These are phyloP conservation scores for Lantana camara DNA, from an alignment of 257 asterid genomes.

Conservation along the genomic window DNA sequence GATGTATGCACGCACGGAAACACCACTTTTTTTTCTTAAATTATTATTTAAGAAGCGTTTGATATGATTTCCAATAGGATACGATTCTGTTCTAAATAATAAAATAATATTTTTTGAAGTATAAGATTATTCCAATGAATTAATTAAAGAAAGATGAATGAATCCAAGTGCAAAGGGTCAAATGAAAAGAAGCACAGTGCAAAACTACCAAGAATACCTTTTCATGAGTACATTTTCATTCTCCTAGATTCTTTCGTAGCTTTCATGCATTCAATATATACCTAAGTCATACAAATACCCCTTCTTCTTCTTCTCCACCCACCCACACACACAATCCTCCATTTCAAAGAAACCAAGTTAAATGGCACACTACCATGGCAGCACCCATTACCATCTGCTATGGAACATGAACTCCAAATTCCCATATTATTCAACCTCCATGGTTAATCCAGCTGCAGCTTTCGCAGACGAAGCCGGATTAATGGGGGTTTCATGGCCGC, in stretches of 20 bases:
- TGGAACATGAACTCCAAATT: conserved; percentile 33
- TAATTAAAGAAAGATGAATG: too few species aligned
- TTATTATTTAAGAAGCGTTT: too few species aligned
- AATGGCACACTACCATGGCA: conserved; percentile 19
- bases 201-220: conserved; percentile 41
- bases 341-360: background rate
- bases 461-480: conserved; percentile 27
- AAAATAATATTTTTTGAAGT: too few species aligned
- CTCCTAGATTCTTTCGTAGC: conserved; percentile 31
- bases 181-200: conserved; percentile 39
- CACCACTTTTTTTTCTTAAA: too few species aligned
- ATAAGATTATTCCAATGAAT: too few species aligned
- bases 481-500: conserved; percentile 63
- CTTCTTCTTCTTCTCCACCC: background rate
- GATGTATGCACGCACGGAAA: too few species aligned
- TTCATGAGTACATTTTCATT: conserved; percentile 28
- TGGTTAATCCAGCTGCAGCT: conserved; percentile 24
- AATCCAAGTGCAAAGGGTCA: conserved; percentile 28
- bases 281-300: conserved; percentile 17
- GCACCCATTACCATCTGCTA: conserved; percentile 26
- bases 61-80: too few species aligned
- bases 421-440: conserved; percentile 12
- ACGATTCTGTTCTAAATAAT: too few species aligned
- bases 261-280: conserved; percentile 30
- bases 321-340: background rate